Percentiles rank a stretch among this genome's conserved stretches.
Conservation (phyloP, 345 rosid species). For the Syzygium jambos region DNA sequence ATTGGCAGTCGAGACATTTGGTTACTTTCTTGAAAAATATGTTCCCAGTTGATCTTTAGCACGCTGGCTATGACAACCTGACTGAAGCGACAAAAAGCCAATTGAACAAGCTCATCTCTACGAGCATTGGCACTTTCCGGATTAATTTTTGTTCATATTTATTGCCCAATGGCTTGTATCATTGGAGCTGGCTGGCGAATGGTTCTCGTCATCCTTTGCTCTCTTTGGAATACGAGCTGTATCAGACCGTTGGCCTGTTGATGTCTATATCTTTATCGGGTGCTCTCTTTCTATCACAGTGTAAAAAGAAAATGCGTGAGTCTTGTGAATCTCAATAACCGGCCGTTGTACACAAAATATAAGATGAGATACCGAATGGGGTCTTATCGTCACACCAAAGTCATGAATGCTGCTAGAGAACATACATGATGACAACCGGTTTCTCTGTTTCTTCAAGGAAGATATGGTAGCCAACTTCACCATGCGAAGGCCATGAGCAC, state of each 20-base stretch:
- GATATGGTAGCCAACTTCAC: background rate
- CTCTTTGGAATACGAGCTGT: background rate
- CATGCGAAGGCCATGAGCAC: background rate
- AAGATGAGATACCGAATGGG: background rate
- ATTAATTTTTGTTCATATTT: background rate
- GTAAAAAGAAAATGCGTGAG: background rate
- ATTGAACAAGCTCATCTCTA: background rate
- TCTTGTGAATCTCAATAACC: background rate
- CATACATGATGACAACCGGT: background rate
- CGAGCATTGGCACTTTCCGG: background rate
- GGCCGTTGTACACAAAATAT: background rate
- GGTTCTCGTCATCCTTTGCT: background rate
- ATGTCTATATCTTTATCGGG: background rate
- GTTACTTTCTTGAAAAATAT: background rate
- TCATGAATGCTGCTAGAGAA: background rate
- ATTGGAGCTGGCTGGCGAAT: background rate
- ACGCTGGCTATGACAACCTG: background rate
- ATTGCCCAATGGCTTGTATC: background rate
- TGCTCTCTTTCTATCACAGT: background rate
- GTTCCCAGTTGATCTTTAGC: background rate
- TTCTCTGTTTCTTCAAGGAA: background rate
- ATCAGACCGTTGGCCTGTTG: background rate
- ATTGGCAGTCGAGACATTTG: background rate
- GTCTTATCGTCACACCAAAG: background rate
- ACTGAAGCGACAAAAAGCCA: background rate